A percentile compares a stretch with the other conserved stretches of the same genome.
Evolutionary conservation across 2,329 filamentous ascomycete species (phyloP).

Genomic region (Talaromyces albobiverticillius): DNA sequence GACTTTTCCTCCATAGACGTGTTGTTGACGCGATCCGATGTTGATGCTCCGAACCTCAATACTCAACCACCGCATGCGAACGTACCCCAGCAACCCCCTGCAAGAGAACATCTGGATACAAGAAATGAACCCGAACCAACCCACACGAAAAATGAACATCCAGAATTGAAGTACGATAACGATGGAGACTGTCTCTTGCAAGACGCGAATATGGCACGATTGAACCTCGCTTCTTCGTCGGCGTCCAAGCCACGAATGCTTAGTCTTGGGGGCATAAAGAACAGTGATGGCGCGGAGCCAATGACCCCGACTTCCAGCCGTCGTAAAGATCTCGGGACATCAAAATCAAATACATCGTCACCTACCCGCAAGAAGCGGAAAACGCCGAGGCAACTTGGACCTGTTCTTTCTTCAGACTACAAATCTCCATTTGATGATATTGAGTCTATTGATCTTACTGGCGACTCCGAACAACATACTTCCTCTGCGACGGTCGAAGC

Average conservation of each 20-base stretch:
- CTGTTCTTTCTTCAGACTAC: conserved; percentile 5
- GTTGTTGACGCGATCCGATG: conserved; percentile 21
- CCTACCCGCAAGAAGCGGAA: conserved; percentile 10
- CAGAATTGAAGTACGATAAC: conserved; percentile 21
- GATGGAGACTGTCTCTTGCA: conserved; percentile 25
- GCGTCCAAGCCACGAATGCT: conserved; percentile 40
- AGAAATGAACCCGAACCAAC: neutral
- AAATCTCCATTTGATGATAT: conserved; percentile 30
- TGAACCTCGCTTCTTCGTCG: conserved; percentile 41
- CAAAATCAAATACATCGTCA: conserved; percentile 1
- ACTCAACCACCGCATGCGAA: neutral
- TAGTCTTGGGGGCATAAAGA: conserved; percentile 24
- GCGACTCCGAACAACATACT: conserved; percentile 32
- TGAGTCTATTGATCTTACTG: conserved; percentile 46
- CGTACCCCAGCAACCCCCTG: neutral
- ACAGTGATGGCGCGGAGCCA: conserved; percentile 19
- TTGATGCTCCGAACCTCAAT: conserved; percentile 4
- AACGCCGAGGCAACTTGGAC: neutral
- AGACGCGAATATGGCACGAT: conserved; percentile 42
- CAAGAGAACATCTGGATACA: neutral
- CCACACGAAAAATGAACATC: neutral
- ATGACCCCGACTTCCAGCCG: conserved; percentile 20
- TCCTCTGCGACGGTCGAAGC: conserved; percentile 37
- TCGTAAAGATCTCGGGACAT: conserved; percentile 12
- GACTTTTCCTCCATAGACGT: conserved; percentile 30